A percentile compares a stretch with the other conserved stretches of the same genome.
Evolutionary conservation across 2,329 filamentous ascomycete species (phyloP).

Genomic region (Neonectria magnoliae): DNA sequence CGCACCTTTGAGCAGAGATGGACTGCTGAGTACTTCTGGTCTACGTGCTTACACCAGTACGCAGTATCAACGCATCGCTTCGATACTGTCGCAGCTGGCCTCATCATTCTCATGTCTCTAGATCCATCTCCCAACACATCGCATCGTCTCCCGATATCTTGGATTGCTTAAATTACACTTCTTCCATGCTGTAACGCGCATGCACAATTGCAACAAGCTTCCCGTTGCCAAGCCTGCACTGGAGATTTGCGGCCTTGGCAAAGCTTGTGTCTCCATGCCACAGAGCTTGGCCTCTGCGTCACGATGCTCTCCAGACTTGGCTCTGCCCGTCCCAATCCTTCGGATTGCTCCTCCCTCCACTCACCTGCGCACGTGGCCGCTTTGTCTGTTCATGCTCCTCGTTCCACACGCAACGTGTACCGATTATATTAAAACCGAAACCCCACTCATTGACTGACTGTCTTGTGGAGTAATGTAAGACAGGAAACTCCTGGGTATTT

Average conservation of each 20-base stretch:
- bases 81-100: neutral
- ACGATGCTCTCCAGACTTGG: conserved; percentile 35
- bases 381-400: neutral
- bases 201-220: conserved; percentile 33
- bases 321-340: conserved; percentile 12
- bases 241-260: conserved; percentile 41
- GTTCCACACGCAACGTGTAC: neutral
- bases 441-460: neutral
- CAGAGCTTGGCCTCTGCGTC: conserved; percentile 30
- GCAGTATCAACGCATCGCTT: neutral
- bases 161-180: neutral
- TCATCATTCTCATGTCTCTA: neutral
- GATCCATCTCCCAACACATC: neutral
- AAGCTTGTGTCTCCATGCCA: conserved; percentile 42
- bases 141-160: neutral
- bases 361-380: neutral
- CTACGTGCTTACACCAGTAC: too few species aligned
- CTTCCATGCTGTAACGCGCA: conserved; percentile 24
- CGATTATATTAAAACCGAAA: neutral
- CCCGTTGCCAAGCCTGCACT: conserved; percentile 38
- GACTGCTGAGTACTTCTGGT: too few species aligned
- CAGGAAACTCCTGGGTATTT: conserved; percentile 41
- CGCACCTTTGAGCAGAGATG: neutral
- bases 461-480: neutral
- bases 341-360: neutral